phyloP scores from a whole-genome alignment of 805 yeast species.

The Lipomyces orientalis region DNA sequence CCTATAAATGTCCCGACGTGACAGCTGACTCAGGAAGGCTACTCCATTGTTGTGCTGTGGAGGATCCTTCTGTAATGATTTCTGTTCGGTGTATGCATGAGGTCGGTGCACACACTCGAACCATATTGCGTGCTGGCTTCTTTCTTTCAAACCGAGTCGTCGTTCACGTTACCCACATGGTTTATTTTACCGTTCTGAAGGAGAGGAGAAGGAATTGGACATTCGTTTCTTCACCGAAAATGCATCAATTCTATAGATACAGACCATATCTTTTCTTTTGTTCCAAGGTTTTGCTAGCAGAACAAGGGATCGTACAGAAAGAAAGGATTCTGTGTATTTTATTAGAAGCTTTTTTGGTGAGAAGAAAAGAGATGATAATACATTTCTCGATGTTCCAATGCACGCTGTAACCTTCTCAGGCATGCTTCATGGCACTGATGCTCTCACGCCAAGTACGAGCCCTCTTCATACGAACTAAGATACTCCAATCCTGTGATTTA shows the following conservation, averaged over 20 bases:
- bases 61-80: background rate
- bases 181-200: constrained; percentile 3
- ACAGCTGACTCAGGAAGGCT: background rate
- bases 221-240: constrained; percentile 12
- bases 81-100: constrained; percentile 3
- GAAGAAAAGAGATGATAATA: background rate
- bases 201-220: constrained; percentile 14
- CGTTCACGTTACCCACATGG: background rate
- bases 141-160: constrained; percentile 4
- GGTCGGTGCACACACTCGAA: background rate
- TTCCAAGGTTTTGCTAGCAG: background rate
- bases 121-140: constrained; percentile 6
- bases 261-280: background rate
- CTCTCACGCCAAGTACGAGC: constrained; percentile 1
- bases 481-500: background rate
- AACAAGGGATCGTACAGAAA: background rate
- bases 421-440: constrained; percentile 10
- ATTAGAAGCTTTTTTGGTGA: constrained; percentile 10
- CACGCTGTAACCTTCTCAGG: constrained; percentile 12
- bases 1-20: background rate
- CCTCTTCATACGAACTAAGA: constrained; percentile 2
- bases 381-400: constrained; percentile 15
- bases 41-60: background rate
- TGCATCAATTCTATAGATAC: constrained; percentile 5
- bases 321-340: constrained; percentile 2